Evolutionary conservation across 805 yeast species (phyloP).

Genomic region (Kuraishia hungarica): DNA sequence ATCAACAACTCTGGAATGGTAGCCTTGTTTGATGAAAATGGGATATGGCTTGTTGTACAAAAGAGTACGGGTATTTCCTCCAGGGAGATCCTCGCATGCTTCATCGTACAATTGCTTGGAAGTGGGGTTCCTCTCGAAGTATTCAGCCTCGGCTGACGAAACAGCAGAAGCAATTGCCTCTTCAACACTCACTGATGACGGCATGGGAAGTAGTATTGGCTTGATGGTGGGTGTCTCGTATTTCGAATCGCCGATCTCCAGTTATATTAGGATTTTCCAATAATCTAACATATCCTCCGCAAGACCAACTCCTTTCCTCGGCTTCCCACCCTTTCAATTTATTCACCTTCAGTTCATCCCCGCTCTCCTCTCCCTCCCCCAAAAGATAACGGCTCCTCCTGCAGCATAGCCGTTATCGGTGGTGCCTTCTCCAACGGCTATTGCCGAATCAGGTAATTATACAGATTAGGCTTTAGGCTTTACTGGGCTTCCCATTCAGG

Average conservation of each 20-base stretch:
- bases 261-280: no score
- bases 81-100: constrained; percentile 5
- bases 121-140: constrained; percentile 4
- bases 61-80: constrained; percentile 10
- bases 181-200: background rate
- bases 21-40: constrained; percentile 3
- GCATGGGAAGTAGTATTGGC: no score
- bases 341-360: background rate
- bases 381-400: background rate
- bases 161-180: background rate
- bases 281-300: no score
- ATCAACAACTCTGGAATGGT: constrained; percentile 3
- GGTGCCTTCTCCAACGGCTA: background rate
- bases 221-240: no score
- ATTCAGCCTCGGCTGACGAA: background rate
- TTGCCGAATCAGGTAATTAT: background rate
- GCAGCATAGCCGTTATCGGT: background rate
- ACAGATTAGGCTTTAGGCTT: background rate
- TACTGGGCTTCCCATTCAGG: background rate
- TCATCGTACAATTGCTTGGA: constrained; percentile 2
- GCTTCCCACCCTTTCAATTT: background rate
- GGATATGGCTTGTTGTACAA: constrained; percentile 9
- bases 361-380: background rate
- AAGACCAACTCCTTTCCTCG: no score
- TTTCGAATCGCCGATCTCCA: no score